Conservation (phyloP, 345 rosid genomes). For the Eucalyptus rudis region DNA sequence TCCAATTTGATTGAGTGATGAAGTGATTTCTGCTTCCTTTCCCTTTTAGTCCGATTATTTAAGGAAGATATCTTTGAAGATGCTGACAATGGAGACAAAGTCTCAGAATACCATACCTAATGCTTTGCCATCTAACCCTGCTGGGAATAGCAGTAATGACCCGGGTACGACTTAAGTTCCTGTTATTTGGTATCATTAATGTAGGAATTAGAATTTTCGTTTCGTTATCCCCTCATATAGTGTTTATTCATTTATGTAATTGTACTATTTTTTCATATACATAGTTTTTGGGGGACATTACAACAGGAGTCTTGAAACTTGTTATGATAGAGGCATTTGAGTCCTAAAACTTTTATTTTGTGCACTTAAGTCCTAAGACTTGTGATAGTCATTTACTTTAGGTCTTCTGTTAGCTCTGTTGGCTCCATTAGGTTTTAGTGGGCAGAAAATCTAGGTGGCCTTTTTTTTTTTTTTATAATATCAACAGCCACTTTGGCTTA, state of each 20-base stretch:
- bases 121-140: constrained; percentile 22
- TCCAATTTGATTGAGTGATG: background rate
- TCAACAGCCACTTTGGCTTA: background rate
- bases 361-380: background rate
- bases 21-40: background rate
- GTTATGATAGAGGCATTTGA: background rate
- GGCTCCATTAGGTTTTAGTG: background rate
- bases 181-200: background rate
- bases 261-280: background rate
- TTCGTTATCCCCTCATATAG: background rate
- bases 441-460: background rate
- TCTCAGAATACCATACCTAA: constrained; percentile 37
- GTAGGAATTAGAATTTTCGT: background rate
- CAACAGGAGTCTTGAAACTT: background rate
- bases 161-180: constrained; percentile 22
- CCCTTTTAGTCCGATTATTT: constrained; percentile 59
- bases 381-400: background rate
- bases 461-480: background rate
- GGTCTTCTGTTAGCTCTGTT: background rate
- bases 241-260: background rate
- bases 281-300: background rate
- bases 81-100: constrained; percentile 72
- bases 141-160: constrained; percentile 34
- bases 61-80: constrained; percentile 76
- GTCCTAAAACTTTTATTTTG: background rate